Evolutionary conservation across 1,284 basidiomycete genomes (phyloP).

Genomic region (Ustilago trichophora): DNA sequence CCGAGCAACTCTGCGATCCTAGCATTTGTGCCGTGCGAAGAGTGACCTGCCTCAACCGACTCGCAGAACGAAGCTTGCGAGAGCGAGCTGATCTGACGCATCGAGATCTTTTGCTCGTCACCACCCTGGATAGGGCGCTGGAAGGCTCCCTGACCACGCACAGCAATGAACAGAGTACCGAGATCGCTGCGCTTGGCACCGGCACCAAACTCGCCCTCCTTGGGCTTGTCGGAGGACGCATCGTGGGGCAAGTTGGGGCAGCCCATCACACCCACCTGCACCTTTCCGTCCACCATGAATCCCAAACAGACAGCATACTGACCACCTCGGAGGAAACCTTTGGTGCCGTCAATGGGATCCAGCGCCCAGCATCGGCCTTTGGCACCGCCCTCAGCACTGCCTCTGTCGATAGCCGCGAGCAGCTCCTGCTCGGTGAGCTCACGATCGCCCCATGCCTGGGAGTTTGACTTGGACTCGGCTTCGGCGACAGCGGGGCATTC

Average conservation of each 20-base stretch:
- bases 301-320: slow-evolving; percentile 98
- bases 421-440: slow-evolving; percentile 70
- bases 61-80: slow-evolving; percentile 81
- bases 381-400: slow-evolving; percentile 80
- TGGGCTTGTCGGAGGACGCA: slow-evolving; percentile 67
- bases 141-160: slow-evolving; percentile 60
- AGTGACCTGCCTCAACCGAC: slow-evolving; percentile 91
- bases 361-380: slow-evolving; percentile 86
- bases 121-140: slow-evolving; percentile 53
- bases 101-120: slow-evolving; percentile 49
- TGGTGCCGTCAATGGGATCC: slow-evolving; percentile 91
- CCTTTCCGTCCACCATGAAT: slow-evolving; percentile 82
- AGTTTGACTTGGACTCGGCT: slow-evolving; percentile 67
- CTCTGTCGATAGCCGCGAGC: slow-evolving; percentile 84
- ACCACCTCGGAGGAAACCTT: slow-evolving; percentile 93
- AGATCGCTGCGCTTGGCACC: slow-evolving; percentile 48
- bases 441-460: slow-evolving; percentile 67
- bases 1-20: slow-evolving; percentile 77
- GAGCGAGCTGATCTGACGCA: slow-evolving; percentile 61
- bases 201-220: slow-evolving; percentile 60
- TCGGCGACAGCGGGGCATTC: slow-evolving; percentile 67
- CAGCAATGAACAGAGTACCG: slow-evolving; percentile 61
- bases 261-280: slow-evolving; percentile 82
- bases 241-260: slow-evolving; percentile 83
- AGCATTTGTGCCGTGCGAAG: slow-evolving; percentile 82